Conservation (phyloP, 495 filamentous ascomycete species). For the Aspergillus hancockii region DNA sequence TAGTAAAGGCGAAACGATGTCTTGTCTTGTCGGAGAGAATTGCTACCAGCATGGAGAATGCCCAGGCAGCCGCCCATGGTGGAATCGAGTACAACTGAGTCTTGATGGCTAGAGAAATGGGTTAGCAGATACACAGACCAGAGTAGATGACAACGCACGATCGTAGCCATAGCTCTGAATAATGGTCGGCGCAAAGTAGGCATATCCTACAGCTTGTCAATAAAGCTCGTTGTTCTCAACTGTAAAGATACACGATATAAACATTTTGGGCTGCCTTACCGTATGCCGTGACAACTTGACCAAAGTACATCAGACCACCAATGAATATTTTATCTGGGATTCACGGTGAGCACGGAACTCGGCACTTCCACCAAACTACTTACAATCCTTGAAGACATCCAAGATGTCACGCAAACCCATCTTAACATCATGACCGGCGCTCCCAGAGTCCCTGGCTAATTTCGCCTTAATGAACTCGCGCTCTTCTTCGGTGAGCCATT, state of each 20-base stretch:
- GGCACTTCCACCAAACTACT: slow-evolving; percentile 81
- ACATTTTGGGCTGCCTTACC: slow-evolving; percentile 73
- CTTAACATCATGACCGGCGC: slow-evolving; percentile 63
- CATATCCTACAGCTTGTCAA: slow-evolving; percentile 49
- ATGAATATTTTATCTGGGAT: slow-evolving; percentile 61
- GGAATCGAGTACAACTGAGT: slow-evolving; percentile 85
- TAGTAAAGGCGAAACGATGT: slow-evolving; percentile 75
- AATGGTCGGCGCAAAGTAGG: slow-evolving; percentile 79
- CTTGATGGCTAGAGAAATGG: slow-evolving; percentile 50
- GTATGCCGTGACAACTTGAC: slow-evolving; percentile 55
- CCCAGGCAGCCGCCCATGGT: slow-evolving; percentile 79
- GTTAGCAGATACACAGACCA: slow-evolving; percentile 8
- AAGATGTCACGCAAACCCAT: slow-evolving; percentile 65
- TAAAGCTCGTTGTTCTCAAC: slow-evolving; percentile 8
- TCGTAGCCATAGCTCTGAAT: slow-evolving; percentile 65
- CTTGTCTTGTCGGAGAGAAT: slow-evolving; percentile 63
- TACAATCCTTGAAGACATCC: slow-evolving; percentile 73
- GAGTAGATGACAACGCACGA: slow-evolving; percentile 25
- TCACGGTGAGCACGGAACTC: slow-evolving; percentile 14
- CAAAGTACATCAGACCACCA: slow-evolving; percentile 83
- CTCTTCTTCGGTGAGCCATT: slow-evolving; percentile 73
- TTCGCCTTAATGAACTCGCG: slow-evolving; percentile 70
- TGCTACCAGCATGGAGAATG: slow-evolving; percentile 74
- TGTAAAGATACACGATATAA: slow-evolving; percentile 30
- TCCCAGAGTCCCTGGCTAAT: slow-evolving; percentile 76